Conservation (phyloP, 176 grass and related monocot species). For the Bromus sterilis region DNA sequence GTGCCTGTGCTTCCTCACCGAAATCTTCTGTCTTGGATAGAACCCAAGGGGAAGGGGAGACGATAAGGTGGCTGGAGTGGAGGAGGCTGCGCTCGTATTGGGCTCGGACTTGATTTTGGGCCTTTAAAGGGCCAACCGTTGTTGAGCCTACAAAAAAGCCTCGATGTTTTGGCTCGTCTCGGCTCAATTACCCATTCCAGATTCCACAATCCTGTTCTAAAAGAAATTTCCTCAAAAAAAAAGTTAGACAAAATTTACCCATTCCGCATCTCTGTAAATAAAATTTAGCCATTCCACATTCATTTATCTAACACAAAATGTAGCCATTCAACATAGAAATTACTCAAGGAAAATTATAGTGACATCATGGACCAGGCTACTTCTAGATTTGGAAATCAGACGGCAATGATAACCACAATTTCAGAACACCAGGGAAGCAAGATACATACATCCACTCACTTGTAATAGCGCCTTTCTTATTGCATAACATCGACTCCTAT, state of each 20-base stretch:
- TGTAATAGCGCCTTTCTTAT: neutral
- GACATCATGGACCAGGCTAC: neutral
- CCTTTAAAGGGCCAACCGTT: neutral
- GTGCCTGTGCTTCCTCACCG: neutral
- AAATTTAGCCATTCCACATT: neutral
- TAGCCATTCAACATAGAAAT: too few relatives aligned
- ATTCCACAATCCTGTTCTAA: too few relatives aligned
- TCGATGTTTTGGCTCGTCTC: neutral
- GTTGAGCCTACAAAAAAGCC: neutral
- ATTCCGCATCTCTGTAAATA: neutral
- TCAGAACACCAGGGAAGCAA: neutral
- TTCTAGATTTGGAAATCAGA: neutral
- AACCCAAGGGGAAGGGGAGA: neutral
- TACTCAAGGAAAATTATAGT: too few relatives aligned
- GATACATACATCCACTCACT: too few relatives aligned
- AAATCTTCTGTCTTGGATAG: neutral
- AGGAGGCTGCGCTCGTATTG: neutral
- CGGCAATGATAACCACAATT: neutral
- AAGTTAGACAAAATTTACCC: neutral
- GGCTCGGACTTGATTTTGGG: neutral
- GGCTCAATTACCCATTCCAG: too few relatives aligned
- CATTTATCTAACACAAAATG: too few relatives aligned
- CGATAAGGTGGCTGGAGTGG: constrained; percentile 24
- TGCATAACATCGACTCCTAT: neutral
- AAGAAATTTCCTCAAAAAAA: too few relatives aligned